phyloP scores from a whole-genome alignment of 2,329 filamentous ascomycete species.

The Nigrograna mackinnonii region DNA sequence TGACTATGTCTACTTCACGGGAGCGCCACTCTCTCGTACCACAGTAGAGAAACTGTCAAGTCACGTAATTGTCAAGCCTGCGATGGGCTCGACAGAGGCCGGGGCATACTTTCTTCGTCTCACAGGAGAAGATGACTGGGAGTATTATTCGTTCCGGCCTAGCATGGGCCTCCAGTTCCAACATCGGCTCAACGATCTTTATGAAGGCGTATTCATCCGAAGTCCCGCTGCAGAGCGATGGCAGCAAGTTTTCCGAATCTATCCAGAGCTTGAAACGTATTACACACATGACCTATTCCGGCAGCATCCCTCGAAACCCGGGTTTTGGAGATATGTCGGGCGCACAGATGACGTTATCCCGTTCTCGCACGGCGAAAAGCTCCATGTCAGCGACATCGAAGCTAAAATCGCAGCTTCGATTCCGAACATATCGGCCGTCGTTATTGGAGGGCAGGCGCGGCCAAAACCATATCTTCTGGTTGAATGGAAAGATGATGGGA shows the following conservation, averaged over 20 bases:
- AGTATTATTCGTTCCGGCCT: constrained; percentile 14
- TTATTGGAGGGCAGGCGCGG: constrained; percentile 10
- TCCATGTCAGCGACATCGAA: constrained; percentile 19
- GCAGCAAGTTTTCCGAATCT: constrained; percentile 26
- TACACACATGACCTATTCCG: constrained; percentile 26
- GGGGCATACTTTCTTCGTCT: constrained; percentile 8
- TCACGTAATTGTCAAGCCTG: constrained; percentile 6
- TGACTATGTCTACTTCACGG: constrained; percentile 12
- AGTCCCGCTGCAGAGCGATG: constrained; percentile 9
- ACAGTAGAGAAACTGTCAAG: constrained; percentile 7
- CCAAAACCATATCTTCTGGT: background rate
- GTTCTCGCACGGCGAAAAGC: constrained; percentile 56
- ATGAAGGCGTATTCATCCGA: constrained; percentile 13
- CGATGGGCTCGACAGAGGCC: constrained; percentile 16
- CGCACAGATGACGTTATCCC: constrained; percentile 53
- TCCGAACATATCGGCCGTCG: constrained; percentile 2
- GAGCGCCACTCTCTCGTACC: constrained; percentile 4
- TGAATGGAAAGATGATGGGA: background rate
- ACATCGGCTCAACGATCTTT: constrained; percentile 3
- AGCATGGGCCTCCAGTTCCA: constrained; percentile 13
- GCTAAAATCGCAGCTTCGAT: background rate
- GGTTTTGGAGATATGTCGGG: constrained; percentile 23
- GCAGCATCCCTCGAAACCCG: constrained; percentile 18
- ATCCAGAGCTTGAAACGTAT: constrained; percentile 21
- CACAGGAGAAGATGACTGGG: constrained; percentile 14